phyloP scores from a whole-genome alignment of 2,329 filamentous ascomycete species.

The Aspergillus novoparasiticus region DNA sequence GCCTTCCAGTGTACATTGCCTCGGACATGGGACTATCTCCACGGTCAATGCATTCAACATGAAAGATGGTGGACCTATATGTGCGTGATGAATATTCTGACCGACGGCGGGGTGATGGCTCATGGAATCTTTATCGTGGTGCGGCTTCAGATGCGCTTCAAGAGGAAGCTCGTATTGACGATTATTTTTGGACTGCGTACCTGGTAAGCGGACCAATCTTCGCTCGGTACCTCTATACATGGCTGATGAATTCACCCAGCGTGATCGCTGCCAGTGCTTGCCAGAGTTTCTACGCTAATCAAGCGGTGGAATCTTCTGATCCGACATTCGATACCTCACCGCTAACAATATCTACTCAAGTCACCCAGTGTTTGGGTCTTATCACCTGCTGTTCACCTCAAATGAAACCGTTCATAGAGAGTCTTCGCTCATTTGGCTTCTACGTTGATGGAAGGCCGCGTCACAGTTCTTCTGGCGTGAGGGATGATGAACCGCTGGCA shows the following conservation, averaged over 20 bases:
- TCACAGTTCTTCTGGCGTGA: slow-evolving; percentile 17
- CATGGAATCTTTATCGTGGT: slow-evolving; percentile 25
- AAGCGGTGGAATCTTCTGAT: slow-evolving; percentile 16
- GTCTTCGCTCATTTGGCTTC: slow-evolving; percentile 32
- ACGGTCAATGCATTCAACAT: slow-evolving; percentile 25
- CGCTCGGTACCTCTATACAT: background rate
- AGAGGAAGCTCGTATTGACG: slow-evolving; percentile 20
- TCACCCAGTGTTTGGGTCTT: slow-evolving; percentile 28
- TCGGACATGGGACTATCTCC: slow-evolving; percentile 24
- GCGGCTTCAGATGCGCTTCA: slow-evolving; percentile 24
- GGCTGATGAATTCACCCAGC: slow-evolving; percentile 9
- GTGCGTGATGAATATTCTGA: slow-evolving; percentile 27
- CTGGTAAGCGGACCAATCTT: slow-evolving; percentile 19
- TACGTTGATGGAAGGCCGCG: slow-evolving; percentile 21
- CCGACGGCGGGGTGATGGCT: slow-evolving; percentile 25
- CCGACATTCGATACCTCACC: slow-evolving; percentile 26
- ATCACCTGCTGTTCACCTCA: slow-evolving; percentile 34
- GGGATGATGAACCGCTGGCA: slow-evolving; percentile 12
- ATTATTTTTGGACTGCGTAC: slow-evolving; percentile 26
- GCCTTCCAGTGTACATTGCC: slow-evolving; percentile 25
- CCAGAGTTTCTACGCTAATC: slow-evolving; percentile 23
- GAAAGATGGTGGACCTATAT: slow-evolving; percentile 28
- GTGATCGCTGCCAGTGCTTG: slow-evolving; percentile 28
- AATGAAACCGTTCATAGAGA: slow-evolving; percentile 34
- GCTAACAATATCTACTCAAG: slow-evolving; percentile 18